These are phyloP conservation scores for Hordeum marinum DNA, from an alignment of 176 grass and related monocot genomes.

Conservation along the genomic window DNA sequence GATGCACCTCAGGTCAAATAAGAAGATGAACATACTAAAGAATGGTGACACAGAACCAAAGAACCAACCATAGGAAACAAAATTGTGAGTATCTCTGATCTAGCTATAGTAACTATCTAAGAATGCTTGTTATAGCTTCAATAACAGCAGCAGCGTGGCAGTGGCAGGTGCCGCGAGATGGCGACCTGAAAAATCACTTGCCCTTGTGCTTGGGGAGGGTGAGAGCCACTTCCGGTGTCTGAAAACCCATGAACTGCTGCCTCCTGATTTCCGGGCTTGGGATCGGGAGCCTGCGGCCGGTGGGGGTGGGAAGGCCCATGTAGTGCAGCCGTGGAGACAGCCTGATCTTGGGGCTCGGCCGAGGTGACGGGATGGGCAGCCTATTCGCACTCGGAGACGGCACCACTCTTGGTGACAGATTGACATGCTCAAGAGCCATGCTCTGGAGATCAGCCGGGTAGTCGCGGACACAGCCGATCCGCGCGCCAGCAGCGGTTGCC, in stretches of 20 bases:
- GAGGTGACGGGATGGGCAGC: slow-evolving; percentile 75
- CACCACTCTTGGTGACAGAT: slow-evolving; percentile 66
- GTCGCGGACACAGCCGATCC: slow-evolving; percentile 73
- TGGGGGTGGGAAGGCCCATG: slow-evolving; percentile 66
- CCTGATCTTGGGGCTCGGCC: slow-evolving; percentile 63
- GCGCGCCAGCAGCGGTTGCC: slow-evolving; percentile 49
- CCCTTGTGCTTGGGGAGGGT: slow-evolving; percentile 52
- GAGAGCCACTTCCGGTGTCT: slow-evolving; percentile 49
- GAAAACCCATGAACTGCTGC: slow-evolving; percentile 60
- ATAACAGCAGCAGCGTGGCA: background rate
- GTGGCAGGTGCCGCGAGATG: background rate
- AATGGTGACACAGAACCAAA: slow-evolving; percentile 31
- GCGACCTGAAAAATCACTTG: slow-evolving; percentile 43
- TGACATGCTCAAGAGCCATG: slow-evolving; percentile 89
- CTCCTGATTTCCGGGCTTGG: slow-evolving; percentile 34
- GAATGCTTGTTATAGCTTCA: slow-evolving; percentile 5
- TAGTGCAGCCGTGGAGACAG: slow-evolving; percentile 66
- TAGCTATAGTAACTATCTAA: background rate
- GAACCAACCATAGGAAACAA: slow-evolving; percentile 6
- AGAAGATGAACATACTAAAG: slow-evolving; percentile 27
- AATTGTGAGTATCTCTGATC: slow-evolving; percentile 18
- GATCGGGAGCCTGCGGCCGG: slow-evolving; percentile 15
- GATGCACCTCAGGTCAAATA: slow-evolving; percentile 16
- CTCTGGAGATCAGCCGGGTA: slow-evolving; percentile 70
- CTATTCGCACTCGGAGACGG: slow-evolving; percentile 35